A percentile compares a stretch with the other conserved stretches of the same genome.
phyloP scores from a whole-genome alignment of 2,329 filamentous ascomycete species.

The Chrysoporthe puriensis region DNA sequence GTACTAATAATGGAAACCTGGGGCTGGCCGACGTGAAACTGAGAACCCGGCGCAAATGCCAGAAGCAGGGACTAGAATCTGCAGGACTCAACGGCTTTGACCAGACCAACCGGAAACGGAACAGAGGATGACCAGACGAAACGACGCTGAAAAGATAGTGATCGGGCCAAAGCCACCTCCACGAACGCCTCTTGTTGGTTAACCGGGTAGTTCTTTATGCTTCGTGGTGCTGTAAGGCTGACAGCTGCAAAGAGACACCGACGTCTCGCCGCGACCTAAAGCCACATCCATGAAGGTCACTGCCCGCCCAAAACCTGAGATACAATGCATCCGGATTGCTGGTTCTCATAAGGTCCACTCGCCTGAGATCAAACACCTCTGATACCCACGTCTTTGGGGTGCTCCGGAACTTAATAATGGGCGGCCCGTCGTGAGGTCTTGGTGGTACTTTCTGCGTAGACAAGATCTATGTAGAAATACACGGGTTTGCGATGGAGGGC shows the following conservation, averaged over 20 bases:
- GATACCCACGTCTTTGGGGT: too few species aligned
- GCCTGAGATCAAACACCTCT: too few species aligned
- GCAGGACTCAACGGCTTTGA: background rate
- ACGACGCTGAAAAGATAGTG: background rate
- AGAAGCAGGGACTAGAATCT: background rate
- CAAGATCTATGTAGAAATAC: background rate
- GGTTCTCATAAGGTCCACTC: too few species aligned
- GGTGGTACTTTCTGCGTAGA: too few species aligned
- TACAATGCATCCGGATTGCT: background rate
- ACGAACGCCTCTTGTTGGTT: background rate
- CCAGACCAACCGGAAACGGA: background rate
- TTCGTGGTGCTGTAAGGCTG: background rate
- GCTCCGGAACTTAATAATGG: too few species aligned
- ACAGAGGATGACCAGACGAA: conserved; percentile 8
- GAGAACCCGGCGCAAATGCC: background rate
- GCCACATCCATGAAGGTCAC: background rate
- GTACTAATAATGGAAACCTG: background rate
- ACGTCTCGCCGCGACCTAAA: background rate
- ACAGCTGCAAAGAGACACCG: background rate
- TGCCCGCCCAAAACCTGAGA: background rate
- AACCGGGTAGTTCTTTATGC: background rate
- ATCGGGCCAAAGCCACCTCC: background rate
- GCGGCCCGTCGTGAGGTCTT: too few species aligned
- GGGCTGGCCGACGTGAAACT: background rate
- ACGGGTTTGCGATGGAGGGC: background rate